Evolutionary conservation across 257 asterid genomes (phyloP), one percentile per base, ranked within the genome.

Genomic region (Leptodermis oblonga): DNA sequence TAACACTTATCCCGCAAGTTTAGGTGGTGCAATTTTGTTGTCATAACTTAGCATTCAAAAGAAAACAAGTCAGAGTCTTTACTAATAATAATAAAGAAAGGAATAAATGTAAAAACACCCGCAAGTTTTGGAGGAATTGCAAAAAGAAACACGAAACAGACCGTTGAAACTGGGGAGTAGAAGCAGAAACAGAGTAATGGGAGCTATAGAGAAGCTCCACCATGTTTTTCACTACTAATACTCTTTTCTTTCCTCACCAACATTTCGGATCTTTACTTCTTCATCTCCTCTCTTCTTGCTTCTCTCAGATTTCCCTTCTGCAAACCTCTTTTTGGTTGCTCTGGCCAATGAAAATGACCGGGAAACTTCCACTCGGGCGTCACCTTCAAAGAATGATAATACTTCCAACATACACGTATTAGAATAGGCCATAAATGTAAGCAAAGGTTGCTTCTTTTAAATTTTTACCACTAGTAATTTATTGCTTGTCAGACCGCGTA

Each of bases 211-310:
- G 34, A 33, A 20, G 71, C 70, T 39, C 66, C 63, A 33, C 77
- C 77, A 66, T 28, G 51, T 55, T 37, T 41, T 42, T 53, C 60
- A 28, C 20, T 66, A 42, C 62, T 26, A 42, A 5, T 15, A 62
- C 67, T 34, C 67, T 18, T 34, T 37, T 34, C 67, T 18, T 34
- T 37, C 20, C 49, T 26, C 69, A 42, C 72, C 65, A 41, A 68
- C 61, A 77, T 68, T 8, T 51, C 81, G 84, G 82, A 77, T 80
- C 77, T 36, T 70, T 39, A 74, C 13, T 18, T 26, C 1, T 33
- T 34, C 65, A 58, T 55, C 20, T n/a, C 5, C 25, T 26, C 22
- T 49, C 14, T 25, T 55, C 30, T 34, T 49, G 25, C 20, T 22
- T n/a, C 13, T 53, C 33, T 4, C 63, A 33, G 42, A 5, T 15